phyloP scores from a whole-genome alignment of 1,139 yeast species.

The Yamadazyma membranifaciens region DNA sequence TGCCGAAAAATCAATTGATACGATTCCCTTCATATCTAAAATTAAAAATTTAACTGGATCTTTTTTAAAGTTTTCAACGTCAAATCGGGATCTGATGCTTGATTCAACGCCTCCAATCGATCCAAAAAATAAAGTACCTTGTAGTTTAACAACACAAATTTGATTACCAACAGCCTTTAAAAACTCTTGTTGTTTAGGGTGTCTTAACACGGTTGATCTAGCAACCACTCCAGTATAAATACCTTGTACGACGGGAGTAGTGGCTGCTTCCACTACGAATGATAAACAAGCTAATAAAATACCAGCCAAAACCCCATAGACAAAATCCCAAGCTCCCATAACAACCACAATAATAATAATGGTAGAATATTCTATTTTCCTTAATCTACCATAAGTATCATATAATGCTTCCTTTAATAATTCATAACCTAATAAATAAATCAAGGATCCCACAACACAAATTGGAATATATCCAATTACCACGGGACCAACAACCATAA shows the following conservation, averaged over 20 bases:
- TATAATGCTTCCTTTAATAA: constrained; percentile 78
- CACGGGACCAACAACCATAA: constrained; percentile 87
- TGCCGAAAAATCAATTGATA: constrained; percentile 86
- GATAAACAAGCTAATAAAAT: constrained; percentile 87
- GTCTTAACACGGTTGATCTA: constrained; percentile 88
- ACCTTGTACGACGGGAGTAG: constrained; percentile 77
- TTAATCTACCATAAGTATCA: constrained; percentile 80
- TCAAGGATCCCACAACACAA: constrained; percentile 91
- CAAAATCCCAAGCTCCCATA: constrained; percentile 97
- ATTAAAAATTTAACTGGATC: constrained; percentile 76
- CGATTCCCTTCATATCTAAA: constrained; percentile 80
- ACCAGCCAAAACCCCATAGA: constrained; percentile 87
- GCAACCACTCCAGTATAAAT: constrained; percentile 87
- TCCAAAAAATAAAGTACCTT: constrained; percentile 90
- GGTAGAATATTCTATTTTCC: constrained; percentile 77
- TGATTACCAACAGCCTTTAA: constrained; percentile 86
- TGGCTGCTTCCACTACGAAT: constrained; percentile 87
- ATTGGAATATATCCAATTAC: constrained; percentile 94
- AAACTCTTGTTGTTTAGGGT: constrained; percentile 85
- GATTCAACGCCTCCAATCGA: constrained; percentile 90
- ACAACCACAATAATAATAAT: constrained; percentile 80
- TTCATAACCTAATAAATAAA: constrained; percentile 88
- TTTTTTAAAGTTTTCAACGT: constrained; percentile 48
- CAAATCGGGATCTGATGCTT: constrained; percentile 65
- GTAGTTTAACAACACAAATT: constrained; percentile 80